Conservation (phyloP, 768 basidiomycete species). For the Coprinopsis cinerea region DNA sequence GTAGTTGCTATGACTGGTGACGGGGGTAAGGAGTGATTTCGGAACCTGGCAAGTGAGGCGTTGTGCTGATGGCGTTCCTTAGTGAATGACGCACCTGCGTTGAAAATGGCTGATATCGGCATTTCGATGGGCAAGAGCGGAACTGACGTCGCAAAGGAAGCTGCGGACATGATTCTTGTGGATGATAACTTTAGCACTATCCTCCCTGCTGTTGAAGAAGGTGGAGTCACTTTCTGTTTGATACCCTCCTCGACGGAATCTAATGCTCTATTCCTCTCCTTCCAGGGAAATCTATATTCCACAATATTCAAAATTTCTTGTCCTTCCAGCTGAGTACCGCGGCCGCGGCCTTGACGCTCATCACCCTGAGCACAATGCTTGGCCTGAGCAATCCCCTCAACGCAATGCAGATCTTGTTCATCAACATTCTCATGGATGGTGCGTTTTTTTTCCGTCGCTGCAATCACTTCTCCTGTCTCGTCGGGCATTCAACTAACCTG, state of each 20-base stretch:
- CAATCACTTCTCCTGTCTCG: constrained; percentile 5
- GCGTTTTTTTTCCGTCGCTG: constrained; percentile 16
- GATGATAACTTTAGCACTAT: constrained; percentile 98
- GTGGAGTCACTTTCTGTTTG: constrained; percentile 30
- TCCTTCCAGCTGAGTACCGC: constrained; percentile 97
- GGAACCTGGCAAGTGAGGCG: constrained; percentile 1
- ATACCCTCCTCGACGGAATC: constrained; percentile 7
- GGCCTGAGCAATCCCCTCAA: constrained; percentile 90
- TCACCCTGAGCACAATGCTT: constrained; percentile 89
- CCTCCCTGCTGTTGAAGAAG: constrained; percentile 90
- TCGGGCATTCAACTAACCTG: neutral
- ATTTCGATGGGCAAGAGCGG: constrained; percentile 97
- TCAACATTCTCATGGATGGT: constrained; percentile 99
- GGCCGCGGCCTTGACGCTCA: constrained; percentile 91
- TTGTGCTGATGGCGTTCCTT: constrained; percentile 6
- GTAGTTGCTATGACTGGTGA: constrained; percentile 98
- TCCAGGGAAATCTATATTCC: constrained; percentile 92
- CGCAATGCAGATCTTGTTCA: constrained; percentile 98
- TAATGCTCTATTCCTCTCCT: constrained; percentile 2
- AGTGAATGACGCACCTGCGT: constrained; percentile 95
- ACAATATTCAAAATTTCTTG: constrained; percentile 98
- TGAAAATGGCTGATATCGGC: constrained; percentile 98
- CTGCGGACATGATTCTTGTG: constrained; percentile 93
- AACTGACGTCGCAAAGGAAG: constrained; percentile 98
- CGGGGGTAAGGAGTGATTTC: constrained; percentile 54